Conservation (phyloP, 805 yeast species). For the Cyberlindnera euphorbiae region DNA sequence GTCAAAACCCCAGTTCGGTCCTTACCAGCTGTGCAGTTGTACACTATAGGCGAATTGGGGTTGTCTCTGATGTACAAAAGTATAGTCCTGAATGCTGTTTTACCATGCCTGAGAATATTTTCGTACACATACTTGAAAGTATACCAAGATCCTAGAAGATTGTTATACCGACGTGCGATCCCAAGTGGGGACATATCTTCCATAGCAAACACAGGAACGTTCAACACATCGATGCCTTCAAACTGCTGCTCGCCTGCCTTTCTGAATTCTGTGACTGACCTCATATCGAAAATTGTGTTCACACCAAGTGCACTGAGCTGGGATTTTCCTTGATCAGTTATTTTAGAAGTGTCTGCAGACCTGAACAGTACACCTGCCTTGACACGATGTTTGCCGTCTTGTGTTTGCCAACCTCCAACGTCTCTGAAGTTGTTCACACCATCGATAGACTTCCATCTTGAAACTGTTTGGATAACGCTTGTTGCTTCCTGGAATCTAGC, state of each 20-base stretch:
- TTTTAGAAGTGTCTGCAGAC: slow-evolving; percentile 52
- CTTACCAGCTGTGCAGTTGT: slow-evolving; percentile 84
- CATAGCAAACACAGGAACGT: slow-evolving; percentile 53
- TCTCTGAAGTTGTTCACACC: slow-evolving; percentile 76
- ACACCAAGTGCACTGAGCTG: slow-evolving; percentile 36
- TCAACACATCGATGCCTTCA: slow-evolving; percentile 42
- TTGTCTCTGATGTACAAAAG: slow-evolving; percentile 52
- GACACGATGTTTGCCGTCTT: slow-evolving; percentile 36
- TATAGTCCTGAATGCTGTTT: slow-evolving; percentile 41
- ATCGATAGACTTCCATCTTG: slow-evolving; percentile 59
- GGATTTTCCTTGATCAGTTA: slow-evolving; percentile 50
- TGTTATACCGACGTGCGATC: slow-evolving; percentile 49
- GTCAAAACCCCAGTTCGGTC: slow-evolving; percentile 78
- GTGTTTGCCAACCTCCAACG: slow-evolving; percentile 64
- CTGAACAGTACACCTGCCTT: slow-evolving; percentile 54
- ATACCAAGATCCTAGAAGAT: slow-evolving; percentile 52
- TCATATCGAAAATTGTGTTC: slow-evolving; percentile 57
- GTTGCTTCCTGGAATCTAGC: slow-evolving; percentile 43
- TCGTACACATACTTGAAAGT: slow-evolving; percentile 62
- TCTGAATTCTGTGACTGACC: slow-evolving; percentile 55
- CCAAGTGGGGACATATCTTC: slow-evolving; percentile 61
- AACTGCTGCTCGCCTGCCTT: slow-evolving; percentile 40
- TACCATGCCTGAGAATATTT: slow-evolving; percentile 51
- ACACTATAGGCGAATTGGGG: slow-evolving; percentile 47
- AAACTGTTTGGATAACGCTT: slow-evolving; percentile 32